Evolutionary conservation across 2,329 filamentous ascomycete genomes (phyloP).

Genomic region (Neonectria punicea): DNA sequence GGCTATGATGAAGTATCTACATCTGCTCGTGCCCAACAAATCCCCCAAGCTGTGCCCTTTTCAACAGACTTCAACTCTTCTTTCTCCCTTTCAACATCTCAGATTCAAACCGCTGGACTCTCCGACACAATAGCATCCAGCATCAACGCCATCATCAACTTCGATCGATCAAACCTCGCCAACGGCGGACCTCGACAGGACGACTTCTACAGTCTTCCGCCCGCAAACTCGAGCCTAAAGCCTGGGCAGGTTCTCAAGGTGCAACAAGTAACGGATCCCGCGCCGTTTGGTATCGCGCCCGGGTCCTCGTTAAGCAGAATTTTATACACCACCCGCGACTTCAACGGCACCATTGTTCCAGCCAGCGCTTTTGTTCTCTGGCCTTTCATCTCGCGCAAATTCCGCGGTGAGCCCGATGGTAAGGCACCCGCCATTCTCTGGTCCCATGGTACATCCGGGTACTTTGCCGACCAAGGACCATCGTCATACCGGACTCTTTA

Average conservation of each 20-base stretch:
- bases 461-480: constrained; percentile 50
- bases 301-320: constrained; percentile 19
- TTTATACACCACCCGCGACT: constrained; percentile 21
- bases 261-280: constrained; percentile 24
- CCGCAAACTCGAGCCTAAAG: not conserved
- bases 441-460: constrained; percentile 57
- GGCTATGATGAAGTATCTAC: no score
- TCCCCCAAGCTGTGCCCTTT: no score
- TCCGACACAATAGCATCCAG: constrained; percentile 6
- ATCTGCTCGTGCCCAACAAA: no score
- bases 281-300: constrained; percentile 8
- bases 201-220: constrained; percentile 29
- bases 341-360: constrained; percentile 29
- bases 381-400: constrained; percentile 19
- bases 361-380: constrained; percentile 24
- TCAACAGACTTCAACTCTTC: constrained; percentile 30
- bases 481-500: constrained; percentile 52
- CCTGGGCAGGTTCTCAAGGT: constrained; percentile 29
- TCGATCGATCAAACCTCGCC: constrained; percentile 26
- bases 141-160: constrained; percentile 25
- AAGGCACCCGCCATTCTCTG: constrained; percentile 49
- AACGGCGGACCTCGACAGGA: constrained; percentile 32
- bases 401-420: not conserved
- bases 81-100: constrained; percentile 10
- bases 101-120: constrained; percentile 20